phyloP scores from a whole-genome alignment of 345 rosid species.

The Euphorbia peplus region DNA sequence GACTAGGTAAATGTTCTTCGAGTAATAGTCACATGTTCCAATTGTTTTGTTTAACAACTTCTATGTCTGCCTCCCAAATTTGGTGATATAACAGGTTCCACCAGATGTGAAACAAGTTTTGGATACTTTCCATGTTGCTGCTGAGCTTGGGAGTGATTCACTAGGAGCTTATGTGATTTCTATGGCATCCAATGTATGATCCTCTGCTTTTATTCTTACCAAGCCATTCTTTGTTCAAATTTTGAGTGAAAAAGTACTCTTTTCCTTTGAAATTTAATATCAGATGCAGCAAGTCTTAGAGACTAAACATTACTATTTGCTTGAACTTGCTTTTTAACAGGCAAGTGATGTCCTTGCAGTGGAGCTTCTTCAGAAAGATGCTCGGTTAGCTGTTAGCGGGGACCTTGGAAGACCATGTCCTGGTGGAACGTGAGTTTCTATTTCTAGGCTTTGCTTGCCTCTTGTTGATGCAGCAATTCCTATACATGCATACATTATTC shows the following conservation, averaged over 20 bases:
- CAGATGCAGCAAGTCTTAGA: background rate
- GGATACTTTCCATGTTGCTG: constrained; percentile 89
- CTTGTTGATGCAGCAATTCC: background rate
- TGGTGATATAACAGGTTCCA: constrained; percentile 50
- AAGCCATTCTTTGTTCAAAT: background rate
- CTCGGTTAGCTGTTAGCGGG: constrained; percentile 79
- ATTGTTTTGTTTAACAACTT: background rate
- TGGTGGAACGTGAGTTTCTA: constrained; percentile 71
- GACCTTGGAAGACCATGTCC: constrained; percentile 85
- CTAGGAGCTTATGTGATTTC: constrained; percentile 99
- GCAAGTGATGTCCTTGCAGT: constrained; percentile 97
- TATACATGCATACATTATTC: background rate
- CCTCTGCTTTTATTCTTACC: constrained; percentile 11
- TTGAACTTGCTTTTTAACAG: constrained; percentile 38
- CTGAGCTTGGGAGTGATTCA: constrained; percentile 88
- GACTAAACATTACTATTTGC: constrained; percentile 16
- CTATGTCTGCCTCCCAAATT: background rate
- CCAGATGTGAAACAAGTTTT: constrained; percentile 81
- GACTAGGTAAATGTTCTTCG: background rate
- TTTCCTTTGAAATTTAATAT: background rate
- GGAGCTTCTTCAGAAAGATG: constrained; percentile 95
- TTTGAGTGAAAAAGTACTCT: background rate
- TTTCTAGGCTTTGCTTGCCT: background rate
- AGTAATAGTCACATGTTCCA: background rate
- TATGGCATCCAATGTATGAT: constrained; percentile 91